Base-by-base conservation (phyloP, 495 filamentous ascomycete species). In the Ramalina peruviana region DNA sequence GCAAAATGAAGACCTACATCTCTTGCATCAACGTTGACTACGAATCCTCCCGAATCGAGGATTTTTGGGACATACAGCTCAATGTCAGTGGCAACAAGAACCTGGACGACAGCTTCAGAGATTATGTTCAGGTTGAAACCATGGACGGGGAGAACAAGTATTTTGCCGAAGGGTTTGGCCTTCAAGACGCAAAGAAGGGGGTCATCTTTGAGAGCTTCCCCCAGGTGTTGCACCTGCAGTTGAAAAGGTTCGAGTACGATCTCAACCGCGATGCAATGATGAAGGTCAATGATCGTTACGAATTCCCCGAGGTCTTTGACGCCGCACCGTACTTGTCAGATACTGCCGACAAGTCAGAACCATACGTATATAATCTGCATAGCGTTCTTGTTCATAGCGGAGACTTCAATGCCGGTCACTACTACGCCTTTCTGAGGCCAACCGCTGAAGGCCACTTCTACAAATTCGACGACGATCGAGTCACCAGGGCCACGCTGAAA, bases 91-190 rank as follows among this genome's bases (percentile, higher is more conserved):
- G 87, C 26, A 93, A 93, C 71, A 87, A 86, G 66, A 90, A 83
- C 48, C 68, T 99, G 50, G 82, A 94, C 51, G 88, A 94, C 49
- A 95, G 89, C 58, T 96, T 99, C 71, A 83, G 79, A 57, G 88
- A 97, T 62, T 99, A 97, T 64, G 84, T 96, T 51, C 80, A 92
- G 51, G 90, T 95, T 20, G 92, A 99, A 67, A 94, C 83, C 4
- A 78, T 99, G 62, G 90, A 97, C 54, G 93, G 92, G 10, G 93
- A 99, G 59, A 99, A 99, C 67, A 93, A 96, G 64, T 99, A 99
- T 60, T 88, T 82, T 61, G 92, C 92, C 1, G 80, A 92, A 56
- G 78, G 88, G 6, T 85, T 86, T 65, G 90, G 87, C 54, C 72
- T 96, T 36, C 89, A 99, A 61, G 92, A 99, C 65, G 92, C 92